Base-by-base conservation (phyloP, 495 filamentous ascomycete genomes). In the Aspergillus biplanus region DNA sequence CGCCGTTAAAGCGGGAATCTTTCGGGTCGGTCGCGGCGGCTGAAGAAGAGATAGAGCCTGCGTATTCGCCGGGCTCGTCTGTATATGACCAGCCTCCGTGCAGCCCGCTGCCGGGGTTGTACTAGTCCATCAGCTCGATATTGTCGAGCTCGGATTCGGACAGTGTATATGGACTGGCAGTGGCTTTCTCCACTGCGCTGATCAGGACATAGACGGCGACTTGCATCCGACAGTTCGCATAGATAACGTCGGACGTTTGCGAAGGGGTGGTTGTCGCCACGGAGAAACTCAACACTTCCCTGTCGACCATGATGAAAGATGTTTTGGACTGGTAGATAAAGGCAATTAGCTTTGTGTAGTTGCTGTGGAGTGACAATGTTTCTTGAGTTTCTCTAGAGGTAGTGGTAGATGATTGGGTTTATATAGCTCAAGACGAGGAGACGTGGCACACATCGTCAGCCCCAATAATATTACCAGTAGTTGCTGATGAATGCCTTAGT, bases 141-240 rank as follows among this genome's bases (percentile, higher is more conserved):
- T n/a, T 39, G 11, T 37, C 5, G 53, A 56, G 53, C 33, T 56
- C 53, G 13, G 7, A 7, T 13, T 8, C 8, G 44, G 57, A 49
- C 7, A 35, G 18, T 4, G 15, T 5, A 18, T 50, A 52, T 11
- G 31, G 42, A 16, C 33, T 34, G 44, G 21, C 5, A 16, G 47
- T 31, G 8, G 11, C 39, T 21, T 11, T 32, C 21, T 31, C 33
- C 4, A 48, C 34, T 0, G 57, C 57, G 32, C 16, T 50, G 27
- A 59, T 35, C n/a, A 32, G 16, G 27, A 50, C 57, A 50, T 33
- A 33, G 4, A 50, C 57, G n/a, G 57, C 42, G 2, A 52, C 57
- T 18, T 59, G 57, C 57, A 59, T 59, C 4, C 33, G 7, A 46
- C 57, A 44, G 50, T 59, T 50, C 21, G 57, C 57, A 34, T 34